A percentile compares a stretch with the other conserved stretches of the same genome.
Evolutionary conservation across 225 moss, liverwort and hornwort species (phyloP).

Genomic region (Antitrichia curtipendula): DNA sequence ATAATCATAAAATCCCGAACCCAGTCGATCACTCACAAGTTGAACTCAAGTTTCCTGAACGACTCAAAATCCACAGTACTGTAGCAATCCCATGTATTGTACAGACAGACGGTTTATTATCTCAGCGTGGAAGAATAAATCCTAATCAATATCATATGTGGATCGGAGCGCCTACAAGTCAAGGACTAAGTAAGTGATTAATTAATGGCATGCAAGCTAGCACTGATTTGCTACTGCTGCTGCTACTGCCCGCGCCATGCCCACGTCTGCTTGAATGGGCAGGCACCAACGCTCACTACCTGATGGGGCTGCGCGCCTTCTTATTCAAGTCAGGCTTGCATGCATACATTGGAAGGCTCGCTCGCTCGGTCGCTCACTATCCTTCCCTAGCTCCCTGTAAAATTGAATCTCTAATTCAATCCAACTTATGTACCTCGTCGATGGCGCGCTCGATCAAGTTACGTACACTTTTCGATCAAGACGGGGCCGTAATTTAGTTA

Average conservation of each 20-base stretch:
- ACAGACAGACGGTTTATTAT: constrained; percentile 5
- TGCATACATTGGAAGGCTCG: not conserved
- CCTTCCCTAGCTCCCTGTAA: not conserved
- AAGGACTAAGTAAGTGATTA: not conserved
- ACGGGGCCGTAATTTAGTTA: not conserved
- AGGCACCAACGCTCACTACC: not conserved
- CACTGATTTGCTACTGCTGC: not conserved
- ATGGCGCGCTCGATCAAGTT: not conserved
- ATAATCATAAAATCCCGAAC: not conserved
- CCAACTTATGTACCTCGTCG: not conserved
- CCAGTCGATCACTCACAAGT: not conserved
- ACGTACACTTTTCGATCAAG: not conserved
- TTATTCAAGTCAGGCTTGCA: not conserved
- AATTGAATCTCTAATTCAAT: not conserved
- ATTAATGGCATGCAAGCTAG: not conserved
- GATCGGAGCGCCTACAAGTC: not conserved
- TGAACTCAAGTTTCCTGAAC: not conserved
- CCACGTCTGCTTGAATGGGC: not conserved
- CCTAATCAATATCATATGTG: not conserved
- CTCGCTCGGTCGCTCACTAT: not conserved
- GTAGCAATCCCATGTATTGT: not conserved
- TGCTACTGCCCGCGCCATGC: not conserved
- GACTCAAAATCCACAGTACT: not conserved
- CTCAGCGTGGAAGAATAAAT: constrained; percentile 6
- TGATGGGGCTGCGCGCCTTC: not conserved